Evolutionary conservation across 768 basidiomycete species (phyloP), one percentile per base, ranked within the genome.

Genomic region (Tricholoma flavovirens): DNA sequence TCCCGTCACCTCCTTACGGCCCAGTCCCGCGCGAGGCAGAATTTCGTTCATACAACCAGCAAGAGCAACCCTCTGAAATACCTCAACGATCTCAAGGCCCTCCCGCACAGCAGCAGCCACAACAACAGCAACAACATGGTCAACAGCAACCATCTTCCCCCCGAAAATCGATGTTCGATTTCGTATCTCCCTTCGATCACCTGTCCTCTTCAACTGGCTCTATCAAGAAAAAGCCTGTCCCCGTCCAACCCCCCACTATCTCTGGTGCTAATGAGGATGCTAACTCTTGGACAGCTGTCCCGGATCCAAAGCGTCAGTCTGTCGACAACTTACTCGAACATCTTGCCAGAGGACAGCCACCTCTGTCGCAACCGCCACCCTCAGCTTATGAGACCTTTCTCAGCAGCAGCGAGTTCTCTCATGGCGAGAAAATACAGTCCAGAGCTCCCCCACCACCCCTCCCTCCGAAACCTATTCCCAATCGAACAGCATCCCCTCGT

Each of bases 111-210:
- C 73, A 80, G 2, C 83, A 63, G 22, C 69, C 68, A 35, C 65
- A 62, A 26, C 59, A 65, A 24, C 62, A 63, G 29, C 71, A 68
- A 54, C 63, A 62, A 38, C 72, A 71, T 22, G 67, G 66, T 30
- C 78, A 77, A 50, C 80, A 76, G 56, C 73, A 80, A 3, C 83
- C 86, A 0, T 81, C 88, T 29, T 85, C 87, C 40, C 80, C 86
- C 21, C 86, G 84, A 63, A 86, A 87, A 69, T 87, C 88, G 49
- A 83, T 91, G 80, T 93, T 93, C 62, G 89, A 92, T 36, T 93
- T 89, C 58, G 78, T 87, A 50, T 90, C 89, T 49, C 86, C 91
- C 2, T 92, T 93, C 62, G 90, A 93, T 62, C 90, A 88, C 22
- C 78, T 93, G 46, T 77, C 83, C 7, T 71, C 77, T n/a, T 66